Evolutionary conservation across 495 filamentous ascomycete genomes (phyloP).

Genomic region (Hypoxylon cercidicola): DNA sequence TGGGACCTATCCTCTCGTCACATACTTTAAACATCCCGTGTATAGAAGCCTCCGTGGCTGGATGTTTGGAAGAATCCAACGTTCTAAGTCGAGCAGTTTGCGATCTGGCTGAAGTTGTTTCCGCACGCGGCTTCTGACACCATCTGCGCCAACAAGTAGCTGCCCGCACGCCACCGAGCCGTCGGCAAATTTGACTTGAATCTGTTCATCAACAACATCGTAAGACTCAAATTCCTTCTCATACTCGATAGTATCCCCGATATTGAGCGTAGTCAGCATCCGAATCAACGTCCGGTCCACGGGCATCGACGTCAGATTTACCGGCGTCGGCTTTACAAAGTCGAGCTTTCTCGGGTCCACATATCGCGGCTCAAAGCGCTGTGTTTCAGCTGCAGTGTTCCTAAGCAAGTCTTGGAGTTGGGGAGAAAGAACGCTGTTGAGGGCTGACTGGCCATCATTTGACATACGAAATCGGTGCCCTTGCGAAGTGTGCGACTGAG

Average conservation of each 20-base stretch:
- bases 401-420: constrained; percentile 27
- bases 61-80: constrained; percentile 56
- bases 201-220: constrained; percentile 41
- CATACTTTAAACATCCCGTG: too few relatives aligned
- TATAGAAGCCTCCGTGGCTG: too few relatives aligned
- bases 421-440: constrained; percentile 39
- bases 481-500: constrained; percentile 43
- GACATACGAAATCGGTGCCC: constrained; percentile 51
- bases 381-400: constrained; percentile 28
- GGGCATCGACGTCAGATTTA: constrained; percentile 7
- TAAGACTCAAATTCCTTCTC: constrained; percentile 55
- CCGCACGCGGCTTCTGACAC: constrained; percentile 52
- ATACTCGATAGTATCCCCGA: constrained; percentile 54
- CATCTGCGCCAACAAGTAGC: constrained; percentile 61
- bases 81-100: constrained; percentile 53
- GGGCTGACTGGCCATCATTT: constrained; percentile 41
- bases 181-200: constrained; percentile 53
- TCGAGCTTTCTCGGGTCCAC: constrained; percentile 33
- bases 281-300: constrained; percentile 42
- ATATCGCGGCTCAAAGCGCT: constrained; percentile 40
- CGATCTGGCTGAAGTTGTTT: constrained; percentile 56
- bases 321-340: constrained; percentile 28
- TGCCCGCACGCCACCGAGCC: constrained; percentile 49
- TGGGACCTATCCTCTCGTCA: too few relatives aligned
- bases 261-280: constrained; percentile 34